A percentile compares a stretch with the other conserved stretches of the same genome.
Conservation (phyloP, 148 eudicot species). For the Silene conica region DNA sequence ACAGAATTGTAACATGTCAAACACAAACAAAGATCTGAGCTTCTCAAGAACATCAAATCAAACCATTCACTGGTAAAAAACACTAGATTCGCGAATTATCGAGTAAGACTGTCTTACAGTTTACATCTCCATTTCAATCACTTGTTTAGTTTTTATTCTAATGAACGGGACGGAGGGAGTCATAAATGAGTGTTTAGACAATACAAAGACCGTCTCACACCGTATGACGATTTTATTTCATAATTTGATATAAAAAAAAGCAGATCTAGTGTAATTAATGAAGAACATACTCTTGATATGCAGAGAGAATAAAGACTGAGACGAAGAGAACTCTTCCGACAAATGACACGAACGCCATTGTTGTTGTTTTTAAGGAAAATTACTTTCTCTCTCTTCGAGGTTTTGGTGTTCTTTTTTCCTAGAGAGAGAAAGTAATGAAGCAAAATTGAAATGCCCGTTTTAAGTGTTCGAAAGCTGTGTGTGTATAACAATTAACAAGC, state of each 20-base stretch:
- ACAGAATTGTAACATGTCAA: neutral
- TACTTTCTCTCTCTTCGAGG: slow-evolving; percentile 19
- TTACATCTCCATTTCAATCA: too few species aligned
- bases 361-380: neutral
- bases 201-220: too few species aligned
- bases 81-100: too few species aligned
- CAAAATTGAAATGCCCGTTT: slow-evolving; percentile 17
- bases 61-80: neutral
- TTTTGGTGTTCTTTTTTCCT: neutral
- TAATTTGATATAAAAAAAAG: neutral
- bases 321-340: slow-evolving; percentile 74
- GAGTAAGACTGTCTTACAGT: too few species aligned
- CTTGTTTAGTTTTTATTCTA: too few species aligned
- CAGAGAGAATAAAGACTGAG: slow-evolving; percentile 72
- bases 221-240: too few species aligned
- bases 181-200: too few species aligned
- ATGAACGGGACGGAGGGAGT: too few species aligned
- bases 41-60: neutral
- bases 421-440: slow-evolving; percentile 12
- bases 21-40: neutral
- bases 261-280: slow-evolving; percentile 30
- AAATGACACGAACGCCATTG: slow-evolving; percentile 69
- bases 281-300: slow-evolving; percentile 69
- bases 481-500: neutral
- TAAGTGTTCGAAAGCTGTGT: slow-evolving; percentile 20